Evolutionary conservation across 179 eudicot species (phyloP), one percentile per base, ranked within the genome.

Genomic region (Beta lomatogona): DNA sequence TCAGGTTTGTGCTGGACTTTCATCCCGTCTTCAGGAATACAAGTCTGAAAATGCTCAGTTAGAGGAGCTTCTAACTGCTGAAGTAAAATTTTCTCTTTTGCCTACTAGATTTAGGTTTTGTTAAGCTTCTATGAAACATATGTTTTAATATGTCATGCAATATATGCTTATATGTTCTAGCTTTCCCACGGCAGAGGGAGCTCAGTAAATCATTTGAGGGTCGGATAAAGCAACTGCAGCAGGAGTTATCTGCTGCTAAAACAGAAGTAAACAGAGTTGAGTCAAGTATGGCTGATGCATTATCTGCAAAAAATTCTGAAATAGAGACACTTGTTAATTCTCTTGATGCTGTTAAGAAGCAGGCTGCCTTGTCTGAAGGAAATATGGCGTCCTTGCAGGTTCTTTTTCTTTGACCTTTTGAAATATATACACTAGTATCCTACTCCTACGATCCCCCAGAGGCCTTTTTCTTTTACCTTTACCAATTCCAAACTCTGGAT

Each of bases 1-100:
- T 85, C 88, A 97, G 99, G 98, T 97, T 77, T 97, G 99, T 91
- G 98, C 98, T 85, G 99, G 99, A 79, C 99, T 97, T 87, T 92
- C 95, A 83, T 88, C 98, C 57, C 98, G 99, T 79, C 95, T 97
- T 80, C 99, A 97, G 84, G 99, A 97, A 86, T 94, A 92, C 90
- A 97, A 97, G 86, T 90, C 90, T 77, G 99, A 97, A 88, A 93
- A 91, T 90, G 97, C 99, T 79, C 99, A 97, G 87, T 86, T 97
- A 77, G 99, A 97, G 85, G 99, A 97, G 89, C 98, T 97, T 87
- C 97, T 97, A 13, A 65, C 85, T 48, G 93, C 98, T 75, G 99
- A 97, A 97, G 99, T 97, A 87, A 88, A 66, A 3, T 28, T 68
- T 61, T 44, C 63, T 69, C 6, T 16, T 14, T 60, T 55, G 19